phyloP scores from a whole-genome alignment of 176 grass and related monocot species.

The Oryza rufipogon region DNA sequence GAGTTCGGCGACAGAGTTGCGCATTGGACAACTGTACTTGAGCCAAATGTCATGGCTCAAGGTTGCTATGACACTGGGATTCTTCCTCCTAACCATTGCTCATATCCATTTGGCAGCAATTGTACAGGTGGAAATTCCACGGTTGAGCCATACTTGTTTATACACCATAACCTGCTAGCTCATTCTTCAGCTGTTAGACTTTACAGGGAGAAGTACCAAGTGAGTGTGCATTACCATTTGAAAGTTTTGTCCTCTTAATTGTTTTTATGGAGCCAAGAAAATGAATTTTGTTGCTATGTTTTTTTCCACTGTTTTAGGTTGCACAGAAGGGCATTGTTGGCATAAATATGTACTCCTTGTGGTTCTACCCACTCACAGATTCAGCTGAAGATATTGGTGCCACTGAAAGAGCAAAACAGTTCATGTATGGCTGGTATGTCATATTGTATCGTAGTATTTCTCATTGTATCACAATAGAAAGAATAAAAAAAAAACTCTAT shows the following conservation, averaged over 20 bases:
- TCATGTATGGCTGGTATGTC: slow-evolving; percentile 54
- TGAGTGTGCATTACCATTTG: slow-evolving; percentile 3
- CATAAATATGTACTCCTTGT: slow-evolving; percentile 51
- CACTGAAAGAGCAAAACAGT: slow-evolving; percentile 42
- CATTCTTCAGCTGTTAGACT: slow-evolving; percentile 59
- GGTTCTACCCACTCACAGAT: slow-evolving; percentile 59
- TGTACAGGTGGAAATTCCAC: slow-evolving; percentile 61
- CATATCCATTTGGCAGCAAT: slow-evolving; percentile 60
- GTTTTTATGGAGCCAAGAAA: not conserved
- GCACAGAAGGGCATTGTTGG: slow-evolving; percentile 56
- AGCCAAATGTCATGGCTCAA: slow-evolving; percentile 46
- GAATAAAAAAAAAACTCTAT: no score
- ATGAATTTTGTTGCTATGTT: not conserved
- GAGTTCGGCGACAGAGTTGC: slow-evolving; percentile 67
- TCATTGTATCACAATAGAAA: not conserved
- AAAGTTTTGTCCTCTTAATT: not conserved
- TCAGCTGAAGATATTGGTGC: slow-evolving; percentile 48
- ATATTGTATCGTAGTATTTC: not conserved
- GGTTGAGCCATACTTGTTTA: slow-evolving; percentile 60
- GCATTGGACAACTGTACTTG: slow-evolving; percentile 56
- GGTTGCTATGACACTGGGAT: slow-evolving; percentile 9
- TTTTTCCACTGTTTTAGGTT: slow-evolving; percentile 14
- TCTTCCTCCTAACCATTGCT: slow-evolving; percentile 53
- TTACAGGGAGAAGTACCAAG: slow-evolving; percentile 61
- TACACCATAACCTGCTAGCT: slow-evolving; percentile 50